These are phyloP conservation scores for Sugiyamaella floridensis DNA, from an alignment of 805 yeast species.

Conservation along the genomic window DNA sequence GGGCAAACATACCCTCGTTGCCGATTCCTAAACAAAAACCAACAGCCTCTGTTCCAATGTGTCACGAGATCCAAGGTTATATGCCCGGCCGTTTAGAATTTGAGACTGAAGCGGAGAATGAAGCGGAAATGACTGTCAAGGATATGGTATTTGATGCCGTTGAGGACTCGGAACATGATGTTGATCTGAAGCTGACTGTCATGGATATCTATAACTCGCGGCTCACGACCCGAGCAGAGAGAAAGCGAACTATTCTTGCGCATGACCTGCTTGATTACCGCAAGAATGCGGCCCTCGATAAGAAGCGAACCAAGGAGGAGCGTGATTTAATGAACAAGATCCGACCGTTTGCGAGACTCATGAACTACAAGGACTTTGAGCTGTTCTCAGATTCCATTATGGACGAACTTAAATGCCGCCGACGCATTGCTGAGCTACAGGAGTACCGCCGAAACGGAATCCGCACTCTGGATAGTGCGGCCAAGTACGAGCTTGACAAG, in stretches of 20 bases:
- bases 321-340: constrained; percentile 69
- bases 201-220: constrained; percentile 86
- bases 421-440: constrained; percentile 81
- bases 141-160: constrained; percentile 87
- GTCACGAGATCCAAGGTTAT: constrained; percentile 95
- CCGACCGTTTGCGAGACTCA: constrained; percentile 73
- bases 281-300: constrained; percentile 72
- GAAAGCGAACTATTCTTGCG: constrained; percentile 72
- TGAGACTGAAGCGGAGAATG: constrained; percentile 94
- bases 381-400: constrained; percentile 65
- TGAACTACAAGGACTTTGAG: constrained; percentile 76
- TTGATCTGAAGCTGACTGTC: constrained; percentile 80
- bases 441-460: constrained; percentile 91
- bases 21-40: constrained; percentile 84
- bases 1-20: constrained; percentile 58
- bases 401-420: constrained; percentile 70
- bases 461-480: constrained; percentile 73
- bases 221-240: constrained; percentile 85
- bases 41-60: constrained; percentile 86
- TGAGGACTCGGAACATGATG: constrained; percentile 82
- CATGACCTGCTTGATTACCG: constrained; percentile 81
- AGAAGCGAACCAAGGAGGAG: constrained; percentile 81
- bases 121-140: constrained; percentile 88
- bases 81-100: constrained; percentile 99
- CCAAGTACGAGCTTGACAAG: constrained; percentile 83